Evolutionary conservation across 139 green algal species (phyloP), one percentile per base, ranked within the genome.

Genomic region (Tetradesmus lagerheimii): DNA sequence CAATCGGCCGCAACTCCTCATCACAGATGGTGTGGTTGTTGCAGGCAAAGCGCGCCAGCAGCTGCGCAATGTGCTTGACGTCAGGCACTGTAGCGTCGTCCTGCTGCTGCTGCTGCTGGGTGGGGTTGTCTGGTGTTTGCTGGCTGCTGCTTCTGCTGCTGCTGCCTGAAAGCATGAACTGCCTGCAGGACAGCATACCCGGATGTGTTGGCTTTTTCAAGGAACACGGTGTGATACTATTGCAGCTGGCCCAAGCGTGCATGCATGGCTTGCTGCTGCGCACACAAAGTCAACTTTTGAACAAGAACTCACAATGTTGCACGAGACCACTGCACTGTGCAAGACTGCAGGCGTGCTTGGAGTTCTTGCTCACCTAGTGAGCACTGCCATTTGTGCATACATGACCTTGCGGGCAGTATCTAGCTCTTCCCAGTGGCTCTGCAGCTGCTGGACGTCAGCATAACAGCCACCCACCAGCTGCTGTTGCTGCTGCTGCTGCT

Each of bases 11-110:
- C 88, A 96, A 92, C 91, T 97, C 95, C 71, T 95, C 93, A 84
- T 97, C 94, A 80, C 94, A 96, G 23, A 97, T 93, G 18, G 94
- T 97, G 92, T 97, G 95, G 79, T 91, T 94, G 91, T 97, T 97
- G 93, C 85, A 94, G 1, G 94, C 92, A 83, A 97, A 93, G 4
- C 93, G 91, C 1, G 95, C 94, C 35, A 98, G 79, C 78, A 98
- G 91, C 81, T 89, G 87, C 6, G 96, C 96, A 1, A 96, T 57
- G 5, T 93, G 77, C 1, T 85, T 90, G 38, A 91, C 89, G 85
- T 85, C 86, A 90, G 89, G 75, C 53, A 66, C 38, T 34, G 39
- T 9, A 8, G 29, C 35, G 6, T 37, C 25, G 25, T 41, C 67
- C 14, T 27, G 37, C 18, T 37, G 39, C 29, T 41, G 53, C 23